Conservation (phyloP, 179 eudicot genomes). For the Carnegiea gigantea region DNA sequence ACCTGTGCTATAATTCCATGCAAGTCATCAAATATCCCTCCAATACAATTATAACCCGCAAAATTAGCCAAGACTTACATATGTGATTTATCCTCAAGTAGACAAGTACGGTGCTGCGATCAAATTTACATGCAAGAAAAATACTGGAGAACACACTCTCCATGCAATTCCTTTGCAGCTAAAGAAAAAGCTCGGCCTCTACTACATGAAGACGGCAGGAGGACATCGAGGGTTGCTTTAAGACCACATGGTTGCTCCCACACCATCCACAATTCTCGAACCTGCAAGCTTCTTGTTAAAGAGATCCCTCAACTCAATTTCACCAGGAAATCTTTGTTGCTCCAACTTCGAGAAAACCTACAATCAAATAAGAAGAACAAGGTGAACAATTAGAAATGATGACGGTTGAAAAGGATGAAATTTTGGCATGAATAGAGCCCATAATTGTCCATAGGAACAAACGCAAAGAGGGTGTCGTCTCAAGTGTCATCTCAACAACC, state of each 20-base stretch:
- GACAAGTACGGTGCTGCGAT: not conserved
- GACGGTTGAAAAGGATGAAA: too few species aligned
- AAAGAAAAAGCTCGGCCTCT: not conserved
- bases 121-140: conserved; percentile 14
- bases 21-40: not conserved
- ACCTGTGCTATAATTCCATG: not conserved
- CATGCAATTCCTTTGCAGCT: not conserved
- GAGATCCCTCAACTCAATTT: conserved; percentile 44
- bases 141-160: not conserved
- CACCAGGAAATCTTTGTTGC: conserved; percentile 50
- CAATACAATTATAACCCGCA: not conserved
- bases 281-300: conserved; percentile 33
- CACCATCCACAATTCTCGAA: conserved; percentile 28
- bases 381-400: not conserved
- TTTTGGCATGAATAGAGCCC: too few species aligned
- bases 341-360: conserved; percentile 48
- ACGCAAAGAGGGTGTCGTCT: too few species aligned
- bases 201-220: not conserved
- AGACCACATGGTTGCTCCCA: conserved; percentile 26
- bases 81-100: not conserved
- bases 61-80: not conserved
- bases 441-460: too few species aligned
- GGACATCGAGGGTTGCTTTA: not conserved
- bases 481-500: too few species aligned
- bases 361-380: not conserved